phyloP scores from a whole-genome alignment of 73 alveolate species.

The Symbiodinium pilosum region DNA sequence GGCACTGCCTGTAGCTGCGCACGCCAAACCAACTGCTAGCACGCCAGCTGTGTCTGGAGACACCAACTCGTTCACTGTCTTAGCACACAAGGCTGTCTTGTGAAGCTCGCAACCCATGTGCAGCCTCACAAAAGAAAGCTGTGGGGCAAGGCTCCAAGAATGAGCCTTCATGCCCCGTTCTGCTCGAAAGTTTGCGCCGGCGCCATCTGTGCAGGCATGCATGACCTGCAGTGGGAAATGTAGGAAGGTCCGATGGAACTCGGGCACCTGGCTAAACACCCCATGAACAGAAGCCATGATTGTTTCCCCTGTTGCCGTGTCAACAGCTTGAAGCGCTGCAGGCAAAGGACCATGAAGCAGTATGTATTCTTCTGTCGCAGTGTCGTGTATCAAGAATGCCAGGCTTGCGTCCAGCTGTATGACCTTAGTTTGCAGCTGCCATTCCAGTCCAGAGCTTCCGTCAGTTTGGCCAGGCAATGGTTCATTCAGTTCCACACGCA shows the following conservation, averaged over 20 bases:
- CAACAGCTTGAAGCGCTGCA: background rate
- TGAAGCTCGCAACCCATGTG: conserved; percentile 5
- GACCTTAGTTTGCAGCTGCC: conserved; percentile 9
- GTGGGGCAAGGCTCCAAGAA: background rate
- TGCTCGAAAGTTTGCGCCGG: background rate
- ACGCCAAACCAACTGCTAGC: conserved; percentile 14
- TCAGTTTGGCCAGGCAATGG: background rate
- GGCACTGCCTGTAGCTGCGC: conserved; percentile 13
- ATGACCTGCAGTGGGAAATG: background rate
- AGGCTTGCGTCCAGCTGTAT: background rate
- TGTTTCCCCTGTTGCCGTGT: conserved; percentile 1
- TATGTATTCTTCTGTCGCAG: background rate
- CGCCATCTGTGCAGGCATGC: conserved; percentile 15
- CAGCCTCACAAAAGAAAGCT: background rate
- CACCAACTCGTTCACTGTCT: background rate
- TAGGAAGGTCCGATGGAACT: background rate
- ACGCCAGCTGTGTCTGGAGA: conserved; percentile 5
- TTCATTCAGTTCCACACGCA: background rate
- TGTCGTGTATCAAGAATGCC: background rate
- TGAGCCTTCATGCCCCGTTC: background rate
- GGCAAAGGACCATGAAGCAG: conserved; percentile 4
- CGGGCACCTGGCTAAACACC: background rate
- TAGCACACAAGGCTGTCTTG: background rate
- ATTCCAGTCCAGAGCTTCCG: background rate
- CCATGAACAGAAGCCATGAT: background rate